phyloP scores from a whole-genome alignment of 371 early-diverging fungal species.

The Mortierella sp. region DNA sequence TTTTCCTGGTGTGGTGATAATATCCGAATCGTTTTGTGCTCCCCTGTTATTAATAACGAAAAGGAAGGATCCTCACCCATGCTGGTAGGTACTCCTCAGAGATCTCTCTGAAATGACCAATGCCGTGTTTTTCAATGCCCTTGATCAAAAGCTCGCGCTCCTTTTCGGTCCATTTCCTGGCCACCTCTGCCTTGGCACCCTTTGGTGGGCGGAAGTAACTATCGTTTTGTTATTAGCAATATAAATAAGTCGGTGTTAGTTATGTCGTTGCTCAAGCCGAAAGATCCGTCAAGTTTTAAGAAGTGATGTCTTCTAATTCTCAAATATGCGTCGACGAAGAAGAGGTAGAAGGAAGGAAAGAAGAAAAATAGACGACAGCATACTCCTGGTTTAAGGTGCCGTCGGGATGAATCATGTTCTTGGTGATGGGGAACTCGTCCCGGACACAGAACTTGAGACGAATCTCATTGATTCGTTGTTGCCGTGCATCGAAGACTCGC shows the following conservation, averaged over 20 bases:
- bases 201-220: slow-evolving; percentile 89
- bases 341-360: background rate
- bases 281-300: too few species aligned
- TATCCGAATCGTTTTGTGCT: background rate
- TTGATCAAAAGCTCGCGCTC: slow-evolving; percentile 81
- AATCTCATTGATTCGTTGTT: slow-evolving; percentile 85
- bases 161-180: slow-evolving; percentile 88
- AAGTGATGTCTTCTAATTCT: background rate
- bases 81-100: slow-evolving; percentile 83
- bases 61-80: slow-evolving; percentile 72
- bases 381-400: slow-evolving; percentile 93
- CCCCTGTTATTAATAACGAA: background rate
- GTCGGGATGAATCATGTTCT: slow-evolving; percentile 83
- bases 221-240: background rate
- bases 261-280: too few species aligned
- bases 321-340: background rate
- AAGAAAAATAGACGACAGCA: background rate
- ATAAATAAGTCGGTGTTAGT: background rate
- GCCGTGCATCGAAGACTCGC: slow-evolving; percentile 59
- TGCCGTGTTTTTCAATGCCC: slow-evolving; percentile 89
- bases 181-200: slow-evolving; percentile 63
- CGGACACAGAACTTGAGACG: slow-evolving; percentile 86
- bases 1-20: too few species aligned
- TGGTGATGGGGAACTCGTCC: slow-evolving; percentile 85
- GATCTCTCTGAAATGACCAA: slow-evolving; percentile 91